Conservation (phyloP, 495 filamentous ascomycete species). For the Rusavskia elegans region DNA sequence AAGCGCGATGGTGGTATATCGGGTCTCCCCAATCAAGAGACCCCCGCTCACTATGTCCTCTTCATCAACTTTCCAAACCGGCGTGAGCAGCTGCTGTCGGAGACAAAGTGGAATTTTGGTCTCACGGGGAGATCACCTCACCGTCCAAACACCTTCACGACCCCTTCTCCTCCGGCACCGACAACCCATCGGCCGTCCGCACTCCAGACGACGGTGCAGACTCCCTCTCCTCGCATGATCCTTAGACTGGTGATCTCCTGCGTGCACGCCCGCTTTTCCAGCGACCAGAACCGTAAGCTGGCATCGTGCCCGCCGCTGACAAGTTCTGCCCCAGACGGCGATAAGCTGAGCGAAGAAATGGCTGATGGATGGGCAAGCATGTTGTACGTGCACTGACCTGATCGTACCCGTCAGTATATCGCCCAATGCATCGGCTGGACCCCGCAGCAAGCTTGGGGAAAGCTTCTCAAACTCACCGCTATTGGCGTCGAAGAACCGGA, state of each 20-base stretch:
- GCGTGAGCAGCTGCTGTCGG: neutral
- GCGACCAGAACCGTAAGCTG: conserved; percentile 88
- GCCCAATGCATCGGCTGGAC: neutral
- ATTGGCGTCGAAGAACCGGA: conserved; percentile 95
- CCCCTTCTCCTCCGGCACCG: conserved; percentile 86
- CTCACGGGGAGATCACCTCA: conserved; percentile 7
- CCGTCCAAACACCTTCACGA: conserved; percentile 86
- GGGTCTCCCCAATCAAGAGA: neutral
- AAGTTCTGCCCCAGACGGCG: conserved; percentile 82
- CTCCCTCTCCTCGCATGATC: conserved; percentile 85
- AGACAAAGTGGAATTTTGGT: neutral
- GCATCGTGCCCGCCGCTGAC: conserved; percentile 95
- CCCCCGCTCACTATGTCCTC: neutral
- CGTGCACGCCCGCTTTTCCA: conserved; percentile 83
- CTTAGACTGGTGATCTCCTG: conserved; percentile 88
- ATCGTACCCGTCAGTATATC: neutral
- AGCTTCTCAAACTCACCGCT: conserved; percentile 55
- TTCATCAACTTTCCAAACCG: neutral
- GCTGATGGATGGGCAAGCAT: conserved; percentile 93
- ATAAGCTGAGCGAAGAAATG: conserved; percentile 78
- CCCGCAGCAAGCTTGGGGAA: too few species aligned
- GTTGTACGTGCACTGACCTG: conserved; percentile 97
- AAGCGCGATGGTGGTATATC: neutral
- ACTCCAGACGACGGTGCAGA: conserved; percentile 86
- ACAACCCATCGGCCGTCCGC: conserved; percentile 89